Conservation (phyloP, 2,329 filamentous ascomycete genomes). For the Aspergillus amoenus region DNA sequence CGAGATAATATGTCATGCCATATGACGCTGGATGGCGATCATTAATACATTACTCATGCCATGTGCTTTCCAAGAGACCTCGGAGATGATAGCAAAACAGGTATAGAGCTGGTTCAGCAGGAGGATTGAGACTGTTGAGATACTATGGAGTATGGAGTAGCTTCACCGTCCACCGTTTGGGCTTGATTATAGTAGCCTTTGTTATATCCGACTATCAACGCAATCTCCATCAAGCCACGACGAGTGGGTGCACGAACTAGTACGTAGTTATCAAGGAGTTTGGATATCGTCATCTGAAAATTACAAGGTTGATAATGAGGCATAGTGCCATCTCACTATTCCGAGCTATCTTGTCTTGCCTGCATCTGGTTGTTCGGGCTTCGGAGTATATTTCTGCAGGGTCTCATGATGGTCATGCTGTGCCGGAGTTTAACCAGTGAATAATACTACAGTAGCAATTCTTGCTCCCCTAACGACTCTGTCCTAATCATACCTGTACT, state of each 20-base stretch:
- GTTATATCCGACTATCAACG: neutral
- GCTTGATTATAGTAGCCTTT: neutral
- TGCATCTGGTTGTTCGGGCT: neutral
- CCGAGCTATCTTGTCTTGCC: neutral
- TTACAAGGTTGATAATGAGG: neutral
- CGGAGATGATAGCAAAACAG: slow-evolving; percentile 15
- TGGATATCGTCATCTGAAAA: neutral
- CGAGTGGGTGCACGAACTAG: neutral
- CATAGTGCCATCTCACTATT: neutral
- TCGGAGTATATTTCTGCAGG: neutral
- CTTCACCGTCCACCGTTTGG: slow-evolving; percentile 4
- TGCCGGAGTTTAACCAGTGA: neutral
- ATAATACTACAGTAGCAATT: neutral
- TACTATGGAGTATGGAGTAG: neutral
- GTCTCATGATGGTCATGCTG: neutral
- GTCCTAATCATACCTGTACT: neutral
- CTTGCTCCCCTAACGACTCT: neutral
- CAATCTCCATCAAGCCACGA: neutral
- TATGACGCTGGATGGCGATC: neutral
- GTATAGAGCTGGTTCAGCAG: slow-evolving; percentile 8
- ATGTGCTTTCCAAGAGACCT: neutral
- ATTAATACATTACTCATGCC: neutral
- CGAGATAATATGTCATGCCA: neutral
- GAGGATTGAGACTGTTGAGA: neutral
- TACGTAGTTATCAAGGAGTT: neutral